Evolutionary conservation across 1,284 basidiomycete genomes (phyloP), one percentile per base, ranked within the genome.

Genomic region (Cerioporus squamosus): DNA sequence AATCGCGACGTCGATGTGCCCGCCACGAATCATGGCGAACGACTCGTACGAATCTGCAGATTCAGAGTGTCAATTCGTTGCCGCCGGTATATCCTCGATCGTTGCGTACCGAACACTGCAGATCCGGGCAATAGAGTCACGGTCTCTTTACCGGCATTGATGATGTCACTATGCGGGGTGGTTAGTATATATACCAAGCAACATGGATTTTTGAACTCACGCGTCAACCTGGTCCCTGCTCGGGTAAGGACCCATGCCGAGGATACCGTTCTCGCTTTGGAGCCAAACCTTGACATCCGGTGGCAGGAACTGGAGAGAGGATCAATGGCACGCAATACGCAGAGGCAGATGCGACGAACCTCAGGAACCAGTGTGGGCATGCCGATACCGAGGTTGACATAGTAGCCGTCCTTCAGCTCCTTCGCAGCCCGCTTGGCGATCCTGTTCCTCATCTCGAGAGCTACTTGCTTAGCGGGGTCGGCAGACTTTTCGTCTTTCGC

Each of bases 111-210:
- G 70, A 98, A 98, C 2, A 95, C 81, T 5, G 94, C 89, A 18
- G 95, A 94, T 49, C 97, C 96, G 44, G 96, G 95, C 22, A 97
- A 80, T 7, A 98, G 81, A 4, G 95, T 97, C 56, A 94, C 87
- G 5, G 96, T 97, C 77, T 98, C 95, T 75, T 98, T 98, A 40
- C 96, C 96, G 46, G 96, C 97, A 70, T 97, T 97, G 70, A 97
- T 93, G 63, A 96, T 84, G 70, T 97, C 94, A 47, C 92, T 93
- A 29, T 5, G 61, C 33, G 39, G 44, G 36, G 44, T 12, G 46
- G 36, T 42, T 17, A 26, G 51, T 64, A 53, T n/a, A 17, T 18
- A 5, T 26, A 20, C 46, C 4, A 46, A 51, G 43, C 24, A 29
- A 49, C 22, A 55, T 49, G 47, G 15, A n/a, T 5, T 9, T 3